Base-by-base conservation (phyloP, 2,329 filamentous ascomycete species). In the Lecanicillium sp. region DNA sequence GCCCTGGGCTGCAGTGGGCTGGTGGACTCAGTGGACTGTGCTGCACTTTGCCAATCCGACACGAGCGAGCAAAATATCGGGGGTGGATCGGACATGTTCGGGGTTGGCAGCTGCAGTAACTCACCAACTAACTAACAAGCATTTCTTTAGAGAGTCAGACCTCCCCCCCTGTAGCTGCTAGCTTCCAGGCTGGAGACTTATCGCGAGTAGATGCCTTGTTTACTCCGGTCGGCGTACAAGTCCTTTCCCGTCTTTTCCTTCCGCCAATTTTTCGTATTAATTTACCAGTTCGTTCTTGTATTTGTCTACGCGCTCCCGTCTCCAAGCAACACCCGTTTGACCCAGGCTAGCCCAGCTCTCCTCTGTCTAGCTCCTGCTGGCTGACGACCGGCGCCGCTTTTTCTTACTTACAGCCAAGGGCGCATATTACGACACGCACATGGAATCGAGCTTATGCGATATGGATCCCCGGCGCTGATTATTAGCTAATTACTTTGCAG, bases 71-170 rank as follows among this genome's bases (percentile, higher is more conserved):
- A 15, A 49, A 49, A 49, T 35, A 44, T 49, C 47, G 47, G 47
- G 45, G 41, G 47, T 44, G 47, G 47, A 40, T 44, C 47, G 47
- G 47, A 49, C 47, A 26, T 38, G 40, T 29, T 49, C 44, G 45
- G 45, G 35, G n/a, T n/a, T n/a, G n/a, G n/a, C n/a, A n/a, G n/a
- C n/a, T n/a, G n/a, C n/a, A n/a, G n/a, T n/a, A n/a, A n/a, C n/a
- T n/a, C n/a, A n/a, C n/a, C n/a, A n/a, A n/a, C n/a, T n/a, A n/a
- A n/a, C n/a, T n/a, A n/a, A n/a, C n/a, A n/a, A n/a, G n/a, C n/a
- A n/a, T n/a, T n/a, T n/a, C n/a, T n/a, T n/a, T n/a, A n/a, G n/a
- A n/a, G n/a, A n/a, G n/a, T n/a, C n/a, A n/a, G n/a, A n/a, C n/a
- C n/a, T n/a, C n/a, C n/a, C n/a, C n/a, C n/a, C n/a, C n/a, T n/a